Evolutionary conservation across 2,329 filamentous ascomycete genomes (phyloP), one percentile per base, ranked within the genome.

Genomic region (Rhexocercosporidium sp.): DNA sequence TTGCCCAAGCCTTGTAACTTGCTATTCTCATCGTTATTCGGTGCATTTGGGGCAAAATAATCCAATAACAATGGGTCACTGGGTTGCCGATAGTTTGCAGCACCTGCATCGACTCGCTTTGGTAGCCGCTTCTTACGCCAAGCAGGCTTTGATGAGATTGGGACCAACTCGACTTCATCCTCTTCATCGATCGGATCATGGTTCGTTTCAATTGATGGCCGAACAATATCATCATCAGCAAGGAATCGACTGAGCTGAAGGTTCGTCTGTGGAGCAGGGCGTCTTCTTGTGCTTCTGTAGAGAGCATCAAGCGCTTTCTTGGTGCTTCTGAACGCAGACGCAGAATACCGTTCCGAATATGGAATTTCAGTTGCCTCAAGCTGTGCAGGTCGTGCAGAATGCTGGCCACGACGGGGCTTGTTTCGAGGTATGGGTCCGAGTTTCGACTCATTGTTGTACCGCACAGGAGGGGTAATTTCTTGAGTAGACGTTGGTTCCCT

Each of bases 301-400:
- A 89, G 72, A 27, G 79, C 81, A 75, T 90, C 88, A 7, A 90
- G 78, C 11, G 80, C 77, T 69, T 79, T 84, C 74, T 90, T 90
- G 27, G 80, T 82, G 3, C 79, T 78, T 60, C 81, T 78, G 68
- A 90, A 88, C 11, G 77, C 78, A 53, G 78, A 65, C 9, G 65
- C 56, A n/a, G 71, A 62, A 69, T 74, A 74, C 8, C 76, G 76
- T 25, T 72, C 75, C 12, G 75, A 73, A 47, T 76, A 77, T 37
- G 78, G 76, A 1, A 74, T 66, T 39, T 82, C 80, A 9, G 81
- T 78, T 34, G 79, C 81, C 73, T 90, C 88, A 11, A 90, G 78
- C 69, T 88, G 86, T 5, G 87, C 88, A 22, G 85, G 85, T 62
- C 86, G 72, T 62, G 64, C 67, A 18, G 64, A 18, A 54, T 66